Evolutionary conservation across 805 yeast species (phyloP), one percentile per base, ranked within the genome.

Genomic region (Starmerella powellii): DNA sequence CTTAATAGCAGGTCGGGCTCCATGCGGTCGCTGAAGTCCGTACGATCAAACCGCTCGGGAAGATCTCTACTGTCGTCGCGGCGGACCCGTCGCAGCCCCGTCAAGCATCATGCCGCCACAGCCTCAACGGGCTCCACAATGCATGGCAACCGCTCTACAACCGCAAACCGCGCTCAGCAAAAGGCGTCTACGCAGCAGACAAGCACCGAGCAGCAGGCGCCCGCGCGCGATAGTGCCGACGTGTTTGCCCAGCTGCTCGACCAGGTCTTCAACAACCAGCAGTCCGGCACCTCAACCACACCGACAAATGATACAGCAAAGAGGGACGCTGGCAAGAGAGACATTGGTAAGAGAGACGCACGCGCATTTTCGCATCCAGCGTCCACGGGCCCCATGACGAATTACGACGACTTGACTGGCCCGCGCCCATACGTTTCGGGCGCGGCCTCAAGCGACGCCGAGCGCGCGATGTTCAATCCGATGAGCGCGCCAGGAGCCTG

Each of bases 221-320:
- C 42, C 15, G 28, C 31, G n/a, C 18, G 8, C n/a, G 41, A 31
- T 8, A 40, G 41, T 6, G 31, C 54, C 16, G 47, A 45, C n/a
- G 53, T 50, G 33, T 57, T 58, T 38, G 63, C 60, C 2, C 53
- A 52, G n/a, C 41, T 58, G 30, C 51, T 58, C 11, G 63, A 60
- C 36, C 54, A 53, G 36, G 62, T 61, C 1, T 59, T 59, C 39
- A 51, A 50, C 21, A 23, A 23, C 29, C 13, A n/a, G 32, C 28
- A 15, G 20, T 33, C 38, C 20, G 35, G 11, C 6, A 6, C 10
- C 26, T 23, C 26, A 6, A 23, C 26, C 10, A 10, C 26, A 23
- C 33, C 39, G n/a, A 26, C 34, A 15, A n/a, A 19, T 37, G n/a
- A 29, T 29, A n/a, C n/a, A n/a, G n/a, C n/a, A n/a, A n/a, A n/a